phyloP scores from a whole-genome alignment of 495 filamentous ascomycete genomes.

The Letharia columbiana region DNA sequence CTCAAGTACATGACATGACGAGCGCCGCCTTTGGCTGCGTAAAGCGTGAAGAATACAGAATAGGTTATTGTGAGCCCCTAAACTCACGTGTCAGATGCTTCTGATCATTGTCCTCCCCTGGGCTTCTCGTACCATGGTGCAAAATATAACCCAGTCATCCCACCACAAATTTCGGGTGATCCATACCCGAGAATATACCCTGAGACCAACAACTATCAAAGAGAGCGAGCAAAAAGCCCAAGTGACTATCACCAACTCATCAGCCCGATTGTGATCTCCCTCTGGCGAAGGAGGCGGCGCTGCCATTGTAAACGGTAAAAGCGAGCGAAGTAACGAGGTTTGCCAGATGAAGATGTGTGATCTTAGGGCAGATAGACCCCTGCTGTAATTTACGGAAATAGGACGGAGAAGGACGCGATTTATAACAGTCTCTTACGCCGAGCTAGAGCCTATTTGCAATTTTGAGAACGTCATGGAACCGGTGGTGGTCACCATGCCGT shows the following conservation, averaged over 20 bases:
- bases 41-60: neutral
- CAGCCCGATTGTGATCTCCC: neutral
- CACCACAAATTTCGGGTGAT: slow-evolving; percentile 15
- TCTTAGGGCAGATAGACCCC: too few relatives aligned
- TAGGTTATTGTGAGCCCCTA: slow-evolving; percentile 4
- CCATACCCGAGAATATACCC: slow-evolving; percentile 2
- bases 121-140: slow-evolving; percentile 7
- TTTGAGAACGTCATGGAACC: too few relatives aligned
- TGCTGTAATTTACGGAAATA: too few relatives aligned
- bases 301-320: neutral
- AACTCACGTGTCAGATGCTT: neutral
- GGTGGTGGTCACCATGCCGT: too few relatives aligned
- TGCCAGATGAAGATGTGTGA: too few relatives aligned
- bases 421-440: too few relatives aligned
- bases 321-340: neutral
- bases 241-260: neutral
- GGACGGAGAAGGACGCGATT: too few relatives aligned
- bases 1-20: slow-evolving; percentile 1
- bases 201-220: neutral
- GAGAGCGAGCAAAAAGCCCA: neutral
- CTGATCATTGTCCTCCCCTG: neutral
- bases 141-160: slow-evolving; percentile 10
- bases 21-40: slow-evolving; percentile 8
- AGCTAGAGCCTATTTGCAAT: too few relatives aligned
- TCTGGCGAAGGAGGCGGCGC: neutral